Evolutionary conservation across 768 basidiomycete species (phyloP), one percentile per base, ranked within the genome.

Genomic region (Termitomyces sp.): DNA sequence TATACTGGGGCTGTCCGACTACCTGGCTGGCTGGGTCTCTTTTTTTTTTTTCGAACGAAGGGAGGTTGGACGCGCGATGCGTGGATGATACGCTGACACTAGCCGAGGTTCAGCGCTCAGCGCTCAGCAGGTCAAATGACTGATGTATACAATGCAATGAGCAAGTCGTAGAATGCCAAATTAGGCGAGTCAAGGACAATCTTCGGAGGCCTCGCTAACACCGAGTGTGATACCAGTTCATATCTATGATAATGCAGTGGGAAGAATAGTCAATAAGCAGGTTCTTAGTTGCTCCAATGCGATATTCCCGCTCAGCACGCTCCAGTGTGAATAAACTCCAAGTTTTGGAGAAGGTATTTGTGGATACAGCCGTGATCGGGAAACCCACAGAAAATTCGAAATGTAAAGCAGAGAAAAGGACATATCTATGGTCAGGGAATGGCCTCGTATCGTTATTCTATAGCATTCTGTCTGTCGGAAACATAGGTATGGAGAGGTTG

Each of bases 11-110:
- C 11, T 61, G 55, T 38, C 55, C 65, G 64, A 39, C 66, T 74
- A 3, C 73, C 76, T 2, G 73, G 70, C 1, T 66, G 70, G 40
- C 5, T 20, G 2, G 32, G 32, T 38, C 74, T 36, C 40, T 28
- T 60, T 55, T 49, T 55, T 55, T 49, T 55, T 45, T 0, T n/a
- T 53, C 7, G 15, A 16, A 48, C 46, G 3, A 18, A 8, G 16
- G 48, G 48, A 49, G 8, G 8, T 49, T 32, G 15, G 28, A 49
- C 28, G 16, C 7, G 28, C 46, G 15, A 18, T 16, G 8, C 13
- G 8, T 9, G 1, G 15, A 8, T 28, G 28, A 15, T 1, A 48
- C 24, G 46, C 22, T 28, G 45, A 16, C 48, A 32, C 28, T 28
- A 49, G 48, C 48, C 48, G 50, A 51, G 28, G 16, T n/a, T n/a